Conservation (phyloP, 2,329 filamentous ascomycete genomes). For the Talaromyces verruculosus region DNA sequence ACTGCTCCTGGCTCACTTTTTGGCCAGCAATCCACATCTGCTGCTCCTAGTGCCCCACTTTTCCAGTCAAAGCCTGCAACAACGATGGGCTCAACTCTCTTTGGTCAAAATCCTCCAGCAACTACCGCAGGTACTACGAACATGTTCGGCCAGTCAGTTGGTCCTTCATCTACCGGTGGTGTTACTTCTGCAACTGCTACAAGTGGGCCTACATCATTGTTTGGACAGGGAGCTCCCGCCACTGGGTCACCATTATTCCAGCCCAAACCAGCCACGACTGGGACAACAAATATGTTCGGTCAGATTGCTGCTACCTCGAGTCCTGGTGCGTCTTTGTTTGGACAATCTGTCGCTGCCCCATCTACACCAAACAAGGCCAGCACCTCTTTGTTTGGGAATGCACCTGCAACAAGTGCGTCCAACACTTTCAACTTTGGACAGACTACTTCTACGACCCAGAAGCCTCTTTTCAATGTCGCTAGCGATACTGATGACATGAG, state of each 20-base stretch:
- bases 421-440: slow-evolving; percentile 18
- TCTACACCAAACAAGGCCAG: slow-evolving; percentile 17
- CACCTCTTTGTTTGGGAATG: slow-evolving; percentile 7
- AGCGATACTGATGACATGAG: slow-evolving; percentile 20
- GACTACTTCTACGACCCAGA: slow-evolving; percentile 1
- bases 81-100: slow-evolving; percentile 4
- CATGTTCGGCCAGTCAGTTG: slow-evolving; percentile 15
- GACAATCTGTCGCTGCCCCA: slow-evolving; percentile 17
- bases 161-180: neutral
- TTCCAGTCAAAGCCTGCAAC: slow-evolving; percentile 22
- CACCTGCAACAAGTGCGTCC: slow-evolving; percentile 2
- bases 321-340: slow-evolving; percentile 19
- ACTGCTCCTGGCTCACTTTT: slow-evolving; percentile 23
- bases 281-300: slow-evolving; percentile 12
- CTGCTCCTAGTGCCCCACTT: slow-evolving; percentile 24
- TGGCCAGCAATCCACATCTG: slow-evolving; percentile 24
- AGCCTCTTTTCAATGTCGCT: slow-evolving; percentile 13
- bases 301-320: slow-evolving; percentile 11
- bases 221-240: neutral
- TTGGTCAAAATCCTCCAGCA: slow-evolving; percentile 15
- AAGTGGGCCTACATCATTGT: slow-evolving; percentile 6
- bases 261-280: slow-evolving; percentile 1
- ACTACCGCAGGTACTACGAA: neutral
- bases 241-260: slow-evolving; percentile 12
- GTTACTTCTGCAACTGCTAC: neutral